Evolutionary conservation across 2,329 filamentous ascomycete species (phyloP), one percentile per base, ranked within the genome.

Genomic region (Alternaria alternata): DNA sequence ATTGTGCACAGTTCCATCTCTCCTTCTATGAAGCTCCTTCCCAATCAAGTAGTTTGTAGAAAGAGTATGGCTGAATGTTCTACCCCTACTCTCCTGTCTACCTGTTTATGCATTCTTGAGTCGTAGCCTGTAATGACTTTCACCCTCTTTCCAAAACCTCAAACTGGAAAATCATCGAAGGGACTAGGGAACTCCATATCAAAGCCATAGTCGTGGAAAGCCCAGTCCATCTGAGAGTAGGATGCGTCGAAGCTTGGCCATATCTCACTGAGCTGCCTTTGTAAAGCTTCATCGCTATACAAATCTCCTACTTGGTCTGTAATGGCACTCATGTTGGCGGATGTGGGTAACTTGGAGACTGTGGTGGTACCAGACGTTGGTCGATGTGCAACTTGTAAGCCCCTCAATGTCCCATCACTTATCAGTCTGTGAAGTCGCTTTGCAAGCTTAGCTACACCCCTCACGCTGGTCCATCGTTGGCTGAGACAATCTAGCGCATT

Each of bases 241-340:
- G 46, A 34, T n/a, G 54, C 38, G 43, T 57, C 54, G 22, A 57
- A 51, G 28, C 38, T 49, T 16, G 54, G 46, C 54, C 54, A 57
- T 11, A 51, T 43, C 28, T 57, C 54, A 5, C 26, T 57, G 16
- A 57, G 46, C 30, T 57, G 46, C 24, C 28, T 57, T 32, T 57
- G 54, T 5, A 57, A 51, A 5, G 16, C 22, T 9, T 57, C 26
- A 12, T 57, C 48, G 46, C 16, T 51, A 12, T 38, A 51, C 6
- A 22, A 1, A 16, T 20, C 16, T 5, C 38, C 26, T 36, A 7
- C 7, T 22, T 51, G 36, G 4, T 51, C 18, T 6, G 46, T 22
- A 16, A 16, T 20, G 18, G 12, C 39, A 7, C 20, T 12, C 1
- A 1, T 51, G 12, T 42, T 20, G 16, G 4, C 14, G 2, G 7